phyloP scores from a whole-genome alignment of 208 protist species.

The Leishmania amazonensis region DNA sequence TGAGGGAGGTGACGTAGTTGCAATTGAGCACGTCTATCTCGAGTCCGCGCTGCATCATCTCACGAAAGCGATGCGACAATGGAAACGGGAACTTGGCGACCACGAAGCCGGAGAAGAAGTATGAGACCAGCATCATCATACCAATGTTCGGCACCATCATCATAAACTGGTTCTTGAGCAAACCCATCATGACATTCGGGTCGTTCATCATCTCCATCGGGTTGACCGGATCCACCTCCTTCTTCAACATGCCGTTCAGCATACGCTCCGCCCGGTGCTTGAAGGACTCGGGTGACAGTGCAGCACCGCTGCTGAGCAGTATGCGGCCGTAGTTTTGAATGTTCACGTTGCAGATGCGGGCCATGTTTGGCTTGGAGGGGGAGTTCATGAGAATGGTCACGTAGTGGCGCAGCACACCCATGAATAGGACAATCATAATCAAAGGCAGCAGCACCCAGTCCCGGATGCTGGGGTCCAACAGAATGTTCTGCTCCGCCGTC shows the following conservation, averaged over 20 bases:
- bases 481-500: slow-evolving; percentile 68
- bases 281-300: slow-evolving; percentile 68
- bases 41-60: slow-evolving; percentile 96
- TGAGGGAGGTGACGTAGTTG: slow-evolving; percentile 95
- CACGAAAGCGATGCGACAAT: slow-evolving; percentile 91
- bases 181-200: slow-evolving; percentile 90
- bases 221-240: slow-evolving; percentile 73
- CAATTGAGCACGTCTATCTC: slow-evolving; percentile 95
- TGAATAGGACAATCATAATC: slow-evolving; percentile 92
- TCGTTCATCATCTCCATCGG: slow-evolving; percentile 94
- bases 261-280: slow-evolving; percentile 57
- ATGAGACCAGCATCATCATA: slow-evolving; percentile 96
- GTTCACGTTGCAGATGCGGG: slow-evolving; percentile 67
- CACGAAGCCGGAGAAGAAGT: slow-evolving; percentile 97
- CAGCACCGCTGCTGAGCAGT: slow-evolving; percentile 53
- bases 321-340: slow-evolving; percentile 68
- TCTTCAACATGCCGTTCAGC: slow-evolving; percentile 57
- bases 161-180: slow-evolving; percentile 96
- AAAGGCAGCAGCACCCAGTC: slow-evolving; percentile 97
- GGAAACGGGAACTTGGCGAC: slow-evolving; percentile 96
- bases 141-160: slow-evolving; percentile 94
- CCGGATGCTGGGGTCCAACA: slow-evolving; percentile 94
- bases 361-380: slow-evolving; percentile 47
- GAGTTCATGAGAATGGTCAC: slow-evolving; percentile 62
- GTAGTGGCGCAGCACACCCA: slow-evolving; percentile 93